These are phyloP conservation scores for Geosiphon pyriformis DNA, from an alignment of 192 early-diverging fungal genomes.

Conservation along the genomic window DNA sequence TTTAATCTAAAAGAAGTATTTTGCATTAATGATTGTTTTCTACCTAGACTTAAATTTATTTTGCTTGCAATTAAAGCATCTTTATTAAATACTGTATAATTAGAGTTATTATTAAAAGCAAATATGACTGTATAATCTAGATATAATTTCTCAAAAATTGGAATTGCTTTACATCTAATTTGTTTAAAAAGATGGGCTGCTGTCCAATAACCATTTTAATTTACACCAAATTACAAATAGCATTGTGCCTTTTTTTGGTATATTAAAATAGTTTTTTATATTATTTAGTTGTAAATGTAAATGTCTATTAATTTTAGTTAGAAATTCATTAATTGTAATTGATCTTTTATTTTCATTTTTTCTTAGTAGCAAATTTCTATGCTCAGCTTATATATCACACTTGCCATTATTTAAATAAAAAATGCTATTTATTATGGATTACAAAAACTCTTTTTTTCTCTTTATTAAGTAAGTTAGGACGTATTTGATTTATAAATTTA, in stretches of 20 bases:
- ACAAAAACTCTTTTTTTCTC: neutral
- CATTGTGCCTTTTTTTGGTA: neutral
- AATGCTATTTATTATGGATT: neutral
- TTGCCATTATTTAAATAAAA: neutral
- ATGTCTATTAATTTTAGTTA: neutral
- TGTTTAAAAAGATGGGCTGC: slow-evolving; percentile 1
- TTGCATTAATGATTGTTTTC: slow-evolving; percentile 15
- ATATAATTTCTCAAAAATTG: slow-evolving; percentile 21
- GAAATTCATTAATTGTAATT: neutral
- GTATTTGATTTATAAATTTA: neutral
- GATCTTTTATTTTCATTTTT: neutral
- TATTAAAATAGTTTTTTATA: neutral
- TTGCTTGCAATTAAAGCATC: slow-evolving; percentile 9
- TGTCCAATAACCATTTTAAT: slow-evolving; percentile 6
- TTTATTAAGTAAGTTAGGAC: neutral
- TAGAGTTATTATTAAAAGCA: slow-evolving; percentile 22
- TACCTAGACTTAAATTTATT: slow-evolving; percentile 22
- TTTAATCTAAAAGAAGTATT: neutral
- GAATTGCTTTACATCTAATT: slow-evolving; percentile 11
- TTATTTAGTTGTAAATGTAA: neutral
- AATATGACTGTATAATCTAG: slow-evolving; percentile 9
- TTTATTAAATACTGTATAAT: slow-evolving; percentile 6
- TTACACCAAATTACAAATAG: neutral
- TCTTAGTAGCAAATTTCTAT: neutral
- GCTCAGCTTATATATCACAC: neutral